phyloP scores from a whole-genome alignment of 106 monocot genomes.

The Hemerocallis citrina region DNA sequence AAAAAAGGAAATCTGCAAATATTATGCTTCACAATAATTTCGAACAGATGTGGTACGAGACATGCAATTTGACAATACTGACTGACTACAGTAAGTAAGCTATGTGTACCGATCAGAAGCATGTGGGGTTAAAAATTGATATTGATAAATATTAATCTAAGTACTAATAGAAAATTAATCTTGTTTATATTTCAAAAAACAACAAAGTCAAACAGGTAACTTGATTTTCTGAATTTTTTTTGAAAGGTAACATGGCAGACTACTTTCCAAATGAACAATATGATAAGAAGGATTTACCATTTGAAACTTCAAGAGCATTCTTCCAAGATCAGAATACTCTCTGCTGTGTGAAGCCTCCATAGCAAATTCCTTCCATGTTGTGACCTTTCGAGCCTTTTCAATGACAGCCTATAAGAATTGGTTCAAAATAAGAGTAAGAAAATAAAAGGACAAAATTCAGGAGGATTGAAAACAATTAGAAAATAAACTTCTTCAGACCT shows the following conservation, averaged over 20 bases:
- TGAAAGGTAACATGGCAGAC: too few species aligned
- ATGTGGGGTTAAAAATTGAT: not conserved
- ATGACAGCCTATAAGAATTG: conserved; percentile 35
- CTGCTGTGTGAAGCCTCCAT: conserved; percentile 57
- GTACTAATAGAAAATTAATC: not conserved
- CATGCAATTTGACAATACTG: not conserved
- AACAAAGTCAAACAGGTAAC: conserved; percentile 2
- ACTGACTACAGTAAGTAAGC: too few species aligned
- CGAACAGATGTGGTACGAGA: not conserved
- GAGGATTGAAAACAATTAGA: not conserved
- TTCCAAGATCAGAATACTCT: conserved; percentile 67
- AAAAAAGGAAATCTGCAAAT: not conserved
- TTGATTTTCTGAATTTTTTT: not conserved
- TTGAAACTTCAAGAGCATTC: conserved; percentile 73
- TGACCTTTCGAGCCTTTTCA: conserved; percentile 53
- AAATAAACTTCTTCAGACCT: conserved; percentile 34
- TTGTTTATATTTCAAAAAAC: not conserved
- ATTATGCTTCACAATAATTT: not conserved
- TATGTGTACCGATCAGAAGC: not conserved
- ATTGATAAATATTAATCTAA: not conserved
- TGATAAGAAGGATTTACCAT: conserved; percentile 35
- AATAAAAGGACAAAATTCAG: not conserved
- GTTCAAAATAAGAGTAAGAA: conserved; percentile 3
- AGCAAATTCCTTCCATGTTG: conserved; percentile 70
- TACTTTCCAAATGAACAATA: not conserved